Evolutionary conservation across 2,329 filamentous ascomycete species (phyloP).

Genomic region (Endothia cerciana): DNA sequence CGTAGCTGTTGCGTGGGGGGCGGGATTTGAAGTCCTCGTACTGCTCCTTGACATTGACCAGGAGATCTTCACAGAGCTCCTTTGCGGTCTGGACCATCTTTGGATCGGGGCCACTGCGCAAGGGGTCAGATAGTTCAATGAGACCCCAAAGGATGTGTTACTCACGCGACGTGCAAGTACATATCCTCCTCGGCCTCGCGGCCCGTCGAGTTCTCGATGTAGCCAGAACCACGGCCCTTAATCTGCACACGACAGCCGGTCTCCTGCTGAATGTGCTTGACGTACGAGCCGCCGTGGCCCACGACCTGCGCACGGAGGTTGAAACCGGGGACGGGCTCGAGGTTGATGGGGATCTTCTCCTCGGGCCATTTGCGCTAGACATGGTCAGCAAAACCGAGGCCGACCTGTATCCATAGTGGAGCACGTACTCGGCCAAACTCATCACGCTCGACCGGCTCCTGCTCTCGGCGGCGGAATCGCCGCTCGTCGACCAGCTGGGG

Average conservation of each 20-base stretch:
- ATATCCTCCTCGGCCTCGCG: conserved; percentile 93
- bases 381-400: conserved; percentile 34
- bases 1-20: conserved; percentile 68
- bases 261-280: conserved; percentile 97
- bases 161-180: conserved; percentile 86
- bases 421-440: conserved; percentile 32
- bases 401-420: conserved; percentile 26
- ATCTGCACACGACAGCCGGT: conserved; percentile 97
- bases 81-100: conserved; percentile 86
- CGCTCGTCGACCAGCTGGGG: conserved; percentile 95
- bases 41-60: conserved; percentile 83
- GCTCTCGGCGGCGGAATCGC: conserved; percentile 72
- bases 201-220: conserved; percentile 86
- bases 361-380: conserved; percentile 92
- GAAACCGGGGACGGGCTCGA: conserved; percentile 92
- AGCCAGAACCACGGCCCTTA: conserved; percentile 94
- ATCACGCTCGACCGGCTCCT: conserved; percentile 33
- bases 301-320: conserved; percentile 96
- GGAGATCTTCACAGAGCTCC: conserved; percentile 83
- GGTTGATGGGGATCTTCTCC: conserved; percentile 86
- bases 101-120: conserved; percentile 77
- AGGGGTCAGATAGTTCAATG: conserved; percentile 38
- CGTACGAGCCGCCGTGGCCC: conserved; percentile 89
- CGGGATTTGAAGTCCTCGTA: conserved; percentile 91
- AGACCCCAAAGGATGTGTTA: conserved; percentile 50